Evolutionary conservation across 176 grass and related monocot species (phyloP), one percentile per base, ranked within the genome.

Genomic region (Triticum turgidum): DNA sequence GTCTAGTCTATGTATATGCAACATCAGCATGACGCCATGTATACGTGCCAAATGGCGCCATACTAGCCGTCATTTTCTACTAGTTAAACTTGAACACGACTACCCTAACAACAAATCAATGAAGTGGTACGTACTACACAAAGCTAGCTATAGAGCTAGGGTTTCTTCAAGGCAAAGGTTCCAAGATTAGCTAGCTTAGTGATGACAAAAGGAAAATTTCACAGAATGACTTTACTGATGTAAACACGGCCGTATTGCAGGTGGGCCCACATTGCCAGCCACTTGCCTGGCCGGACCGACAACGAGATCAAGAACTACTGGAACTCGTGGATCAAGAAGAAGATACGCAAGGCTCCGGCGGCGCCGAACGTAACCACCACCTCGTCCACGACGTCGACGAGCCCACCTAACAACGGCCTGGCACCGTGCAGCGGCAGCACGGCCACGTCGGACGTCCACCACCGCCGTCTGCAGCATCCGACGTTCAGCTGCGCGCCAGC

Each of bases 301-400:
- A 99, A 99, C 67, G 97, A 99, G 90, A 99, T 99, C 69, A 99
- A 99, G 90, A 99, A 99, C 87, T 99, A 99, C 54, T 99, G 97
- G 97, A 99, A 99, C 64, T 99, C 97, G 25, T 99, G 97, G 97
- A 99, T 99, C 85, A 99, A 99, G 85, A 99, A 99, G 90, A 99
- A 99, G 92, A 90, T 97, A 29, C 92, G 89, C 25, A 99, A 93
- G 65, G 45, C 73, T 76, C 73, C 73, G 14, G 73, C 24, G 10
- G 37, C 27, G 24, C 78, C 62, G 52, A 86, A 82, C 21, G 73
- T 49, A 27, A 76, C 85, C 18, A 79, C 61, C 63, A 83, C 83
- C 30, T 61, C 85, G 67, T 76, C 25, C 73, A 76, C 82, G 37
- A 56, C 83, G 21, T 87, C 77, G 64, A 73, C 78, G 75, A 67